These are phyloP conservation scores for Mrakia frigida DNA, from an alignment of 768 basidiomycete species.

Conservation along the genomic window DNA sequence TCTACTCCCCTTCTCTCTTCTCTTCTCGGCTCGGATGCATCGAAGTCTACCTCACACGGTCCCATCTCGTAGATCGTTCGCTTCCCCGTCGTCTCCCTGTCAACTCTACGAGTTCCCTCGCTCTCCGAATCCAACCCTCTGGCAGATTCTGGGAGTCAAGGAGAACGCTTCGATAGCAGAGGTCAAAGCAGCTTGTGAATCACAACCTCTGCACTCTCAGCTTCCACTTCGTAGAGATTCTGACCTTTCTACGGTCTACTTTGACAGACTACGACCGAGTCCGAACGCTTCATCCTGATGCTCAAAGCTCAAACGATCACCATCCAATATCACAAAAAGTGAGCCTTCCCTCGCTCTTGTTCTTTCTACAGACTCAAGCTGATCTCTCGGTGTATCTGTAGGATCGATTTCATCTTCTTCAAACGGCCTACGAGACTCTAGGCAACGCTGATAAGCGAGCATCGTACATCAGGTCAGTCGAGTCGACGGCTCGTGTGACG, in stretches of 20 bases:
- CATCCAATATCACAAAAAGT: constrained; percentile 26
- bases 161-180: constrained; percentile 5
- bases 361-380: no score
- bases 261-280: constrained; percentile 26
- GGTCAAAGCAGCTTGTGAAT: constrained; percentile 27
- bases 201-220: not conserved
- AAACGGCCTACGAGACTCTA: constrained; percentile 27
- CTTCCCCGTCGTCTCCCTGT: not conserved
- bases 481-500: not conserved
- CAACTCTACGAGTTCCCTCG: constrained; percentile 4
- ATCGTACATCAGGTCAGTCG: constrained; percentile 20
- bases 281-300: constrained; percentile 27
- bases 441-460: constrained; percentile 14
- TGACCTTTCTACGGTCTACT: not conserved
- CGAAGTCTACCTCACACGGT: not conserved
- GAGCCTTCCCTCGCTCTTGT: not conserved
- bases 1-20: not conserved
- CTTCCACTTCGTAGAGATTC: not conserved
- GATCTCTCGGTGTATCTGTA: not conserved
- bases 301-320: not conserved
- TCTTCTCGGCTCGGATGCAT: not conserved
- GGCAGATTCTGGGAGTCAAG: constrained; percentile 28
- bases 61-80: not conserved
- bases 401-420: constrained; percentile 25
- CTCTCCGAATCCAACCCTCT: constrained; percentile 10